These are phyloP conservation scores for Graphiopsis chlorocephala DNA, from an alignment of 2,329 filamentous ascomycete species.

Conservation along the genomic window DNA sequence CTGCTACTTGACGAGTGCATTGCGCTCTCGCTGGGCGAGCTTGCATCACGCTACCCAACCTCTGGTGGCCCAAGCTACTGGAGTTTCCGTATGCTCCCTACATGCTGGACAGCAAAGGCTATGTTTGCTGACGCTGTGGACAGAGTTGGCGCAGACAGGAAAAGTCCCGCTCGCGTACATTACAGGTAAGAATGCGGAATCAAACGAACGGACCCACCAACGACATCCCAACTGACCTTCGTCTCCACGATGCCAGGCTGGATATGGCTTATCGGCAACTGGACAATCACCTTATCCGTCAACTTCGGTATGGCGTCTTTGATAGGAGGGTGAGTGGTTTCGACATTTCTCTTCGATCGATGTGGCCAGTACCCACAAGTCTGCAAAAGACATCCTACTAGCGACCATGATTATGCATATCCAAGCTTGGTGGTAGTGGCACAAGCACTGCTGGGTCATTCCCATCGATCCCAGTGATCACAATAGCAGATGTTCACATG, in stretches of 20 bases:
- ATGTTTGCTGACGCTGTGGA: background rate
- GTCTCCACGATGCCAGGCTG: conserved; percentile 52
- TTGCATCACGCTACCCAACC: conserved; percentile 73
- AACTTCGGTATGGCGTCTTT: conserved; percentile 66
- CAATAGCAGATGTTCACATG: background rate
- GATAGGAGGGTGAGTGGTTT: conserved; percentile 41
- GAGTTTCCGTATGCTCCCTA: conserved; percentile 49
- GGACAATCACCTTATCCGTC: conserved; percentile 73
- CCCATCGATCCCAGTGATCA: background rate
- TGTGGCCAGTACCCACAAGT: background rate
- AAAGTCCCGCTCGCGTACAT: conserved; percentile 60
- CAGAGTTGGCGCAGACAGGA: conserved; percentile 55
- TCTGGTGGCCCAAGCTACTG: conserved; percentile 76
- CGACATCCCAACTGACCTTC: background rate
- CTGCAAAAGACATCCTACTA: background rate
- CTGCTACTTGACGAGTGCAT: conserved; percentile 68
- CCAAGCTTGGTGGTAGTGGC: background rate
- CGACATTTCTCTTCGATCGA: background rate
- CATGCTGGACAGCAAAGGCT: background rate
- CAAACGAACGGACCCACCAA: too few species aligned
- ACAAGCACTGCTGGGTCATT: background rate
- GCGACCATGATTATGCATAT: background rate
- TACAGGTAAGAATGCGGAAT: conserved; percentile 37
- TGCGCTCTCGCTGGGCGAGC: conserved; percentile 67
- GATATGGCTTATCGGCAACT: conserved; percentile 73